phyloP scores from a whole-genome alignment of 305 asterid genomes.

The Ilex paraguariensis region DNA sequence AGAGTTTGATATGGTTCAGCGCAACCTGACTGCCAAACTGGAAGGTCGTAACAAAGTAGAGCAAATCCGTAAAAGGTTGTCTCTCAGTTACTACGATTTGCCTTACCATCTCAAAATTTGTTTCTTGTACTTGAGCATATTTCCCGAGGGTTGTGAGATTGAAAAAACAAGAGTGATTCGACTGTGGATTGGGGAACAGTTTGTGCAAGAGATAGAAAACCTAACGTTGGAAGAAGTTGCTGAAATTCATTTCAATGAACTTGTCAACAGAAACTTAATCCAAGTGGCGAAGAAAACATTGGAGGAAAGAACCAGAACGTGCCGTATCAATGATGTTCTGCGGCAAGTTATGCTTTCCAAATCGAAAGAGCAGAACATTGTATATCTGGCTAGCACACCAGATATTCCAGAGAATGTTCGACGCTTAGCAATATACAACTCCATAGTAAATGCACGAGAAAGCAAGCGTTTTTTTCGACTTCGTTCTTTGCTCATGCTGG shows the following conservation, averaged over 20 bases:
- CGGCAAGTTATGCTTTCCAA: background rate
- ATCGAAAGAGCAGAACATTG: slow-evolving; percentile 4
- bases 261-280: slow-evolving; percentile 23
- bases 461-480: slow-evolving; percentile 4
- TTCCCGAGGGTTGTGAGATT: slow-evolving; percentile 17
- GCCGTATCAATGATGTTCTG: slow-evolving; percentile 15
- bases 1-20: slow-evolving; percentile 12
- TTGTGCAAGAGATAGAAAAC: slow-evolving; percentile 16
- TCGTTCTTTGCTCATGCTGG: background rate
- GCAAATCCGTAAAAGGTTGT: background rate
- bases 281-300: background rate
- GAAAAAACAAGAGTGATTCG: slow-evolving; percentile 9
- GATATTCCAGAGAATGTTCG: slow-evolving; percentile 16
- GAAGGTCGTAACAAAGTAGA: slow-evolving; percentile 1
- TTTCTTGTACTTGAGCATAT: slow-evolving; percentile 24
- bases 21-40: slow-evolving; percentile 6
- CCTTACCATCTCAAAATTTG: slow-evolving; percentile 5
- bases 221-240: slow-evolving; percentile 24
- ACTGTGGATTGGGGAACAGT: slow-evolving; percentile 28
- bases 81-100: slow-evolving; percentile 24
- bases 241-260: slow-evolving; percentile 20
- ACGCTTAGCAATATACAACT: slow-evolving; percentile 19
- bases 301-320: slow-evolving; percentile 6
- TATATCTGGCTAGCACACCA: background rate
- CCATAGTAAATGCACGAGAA: background rate